Conservation (phyloP, 345 rosid species). For the Linum trigynum region DNA sequence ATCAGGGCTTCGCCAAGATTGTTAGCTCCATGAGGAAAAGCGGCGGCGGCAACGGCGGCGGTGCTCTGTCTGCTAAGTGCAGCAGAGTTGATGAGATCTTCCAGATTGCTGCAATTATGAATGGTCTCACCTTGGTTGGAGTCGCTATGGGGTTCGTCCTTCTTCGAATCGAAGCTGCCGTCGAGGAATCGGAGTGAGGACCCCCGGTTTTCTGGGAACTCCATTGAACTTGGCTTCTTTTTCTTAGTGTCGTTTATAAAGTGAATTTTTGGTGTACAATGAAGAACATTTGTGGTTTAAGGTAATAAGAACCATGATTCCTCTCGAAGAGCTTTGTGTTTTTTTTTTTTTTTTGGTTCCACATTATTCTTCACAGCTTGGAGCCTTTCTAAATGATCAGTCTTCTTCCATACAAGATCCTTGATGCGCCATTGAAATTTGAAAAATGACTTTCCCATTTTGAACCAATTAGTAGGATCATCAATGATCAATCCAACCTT, state of each 20-base stretch:
- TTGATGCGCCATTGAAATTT: background rate
- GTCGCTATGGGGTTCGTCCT: conserved; percentile 58
- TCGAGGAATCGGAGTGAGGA: conserved; percentile 49
- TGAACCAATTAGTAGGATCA: too few relatives aligned
- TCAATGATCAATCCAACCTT: too few relatives aligned
- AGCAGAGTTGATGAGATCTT: conserved; percentile 38
- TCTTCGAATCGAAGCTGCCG: conserved; percentile 40
- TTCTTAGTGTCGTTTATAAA: background rate
- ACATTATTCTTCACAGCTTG: background rate
- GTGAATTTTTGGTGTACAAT: background rate
- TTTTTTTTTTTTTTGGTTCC: too few relatives aligned
- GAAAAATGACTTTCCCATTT: too few relatives aligned
- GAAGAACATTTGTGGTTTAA: background rate
- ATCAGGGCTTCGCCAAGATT: conserved; percentile 35
- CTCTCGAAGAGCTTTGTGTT: background rate
- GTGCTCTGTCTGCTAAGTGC: conserved; percentile 38
- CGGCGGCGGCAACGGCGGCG: conserved; percentile 23
- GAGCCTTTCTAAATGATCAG: too few relatives aligned
- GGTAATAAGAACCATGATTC: background rate
- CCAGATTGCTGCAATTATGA: conserved; percentile 48
- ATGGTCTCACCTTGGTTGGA: conserved; percentile 48
- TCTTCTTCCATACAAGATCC: background rate
- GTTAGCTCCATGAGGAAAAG: conserved; percentile 17
- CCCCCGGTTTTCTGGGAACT: background rate
- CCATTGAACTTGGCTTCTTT: background rate